These are phyloP conservation scores for Scedosporium minutisporum DNA, from an alignment of 2,329 filamentous ascomycete species.

Conservation along the genomic window DNA sequence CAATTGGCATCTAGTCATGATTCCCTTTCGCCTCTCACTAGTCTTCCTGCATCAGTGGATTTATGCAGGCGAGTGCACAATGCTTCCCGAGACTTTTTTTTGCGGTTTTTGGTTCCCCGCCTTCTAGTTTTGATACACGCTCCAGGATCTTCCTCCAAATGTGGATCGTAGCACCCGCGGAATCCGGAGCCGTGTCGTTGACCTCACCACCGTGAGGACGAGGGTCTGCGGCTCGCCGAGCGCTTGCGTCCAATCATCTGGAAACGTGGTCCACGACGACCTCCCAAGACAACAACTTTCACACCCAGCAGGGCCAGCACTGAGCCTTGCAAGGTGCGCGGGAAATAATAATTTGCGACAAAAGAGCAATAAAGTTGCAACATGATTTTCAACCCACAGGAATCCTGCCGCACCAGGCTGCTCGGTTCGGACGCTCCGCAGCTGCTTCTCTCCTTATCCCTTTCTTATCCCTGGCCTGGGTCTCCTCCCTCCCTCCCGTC, in stretches of 20 bases:
- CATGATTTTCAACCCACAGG: background rate
- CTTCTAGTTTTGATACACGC: background rate
- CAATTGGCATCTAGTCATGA: background rate
- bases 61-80: background rate
- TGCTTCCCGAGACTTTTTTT: background rate
- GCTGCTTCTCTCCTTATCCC: background rate
- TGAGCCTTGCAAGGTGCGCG: background rate
- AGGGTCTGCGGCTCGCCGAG: background rate
- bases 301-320: background rate
- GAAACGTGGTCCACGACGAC: slow-evolving; percentile 4
- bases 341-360: background rate
- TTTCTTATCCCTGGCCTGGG: background rate
- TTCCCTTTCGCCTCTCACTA: background rate
- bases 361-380: background rate
- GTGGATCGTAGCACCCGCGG: background rate
- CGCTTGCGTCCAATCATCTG: slow-evolving; percentile 6
- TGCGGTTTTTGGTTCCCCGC: background rate
- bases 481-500: background rate
- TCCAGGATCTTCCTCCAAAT: background rate
- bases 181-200: slow-evolving; percentile 1
- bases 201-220: background rate
- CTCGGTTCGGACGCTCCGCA: no score
- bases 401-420: background rate
- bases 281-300: background rate
- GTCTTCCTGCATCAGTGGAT: background rate